A percentile compares a stretch with the other conserved stretches of the same genome.
Conservation (phyloP, 2,329 filamentous ascomycete genomes). For the Colletotrichum lindemuthianum region DNA sequence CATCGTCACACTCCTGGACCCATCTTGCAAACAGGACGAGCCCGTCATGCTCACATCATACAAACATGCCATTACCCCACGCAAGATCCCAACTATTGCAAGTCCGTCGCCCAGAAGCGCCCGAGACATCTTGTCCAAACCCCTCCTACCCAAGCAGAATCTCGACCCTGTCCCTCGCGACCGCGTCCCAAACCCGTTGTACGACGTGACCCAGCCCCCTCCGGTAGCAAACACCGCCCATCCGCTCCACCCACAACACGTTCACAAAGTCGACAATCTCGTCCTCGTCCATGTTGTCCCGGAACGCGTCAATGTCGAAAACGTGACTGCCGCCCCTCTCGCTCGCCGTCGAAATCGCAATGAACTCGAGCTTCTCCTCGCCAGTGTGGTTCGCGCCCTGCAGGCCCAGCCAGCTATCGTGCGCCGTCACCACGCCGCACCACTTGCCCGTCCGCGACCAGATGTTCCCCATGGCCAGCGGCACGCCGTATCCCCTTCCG, state of each 20-base stretch:
- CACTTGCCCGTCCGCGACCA: constrained; percentile 48
- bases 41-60: too few species aligned
- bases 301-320: constrained; percentile 48
- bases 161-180: constrained; percentile 52
- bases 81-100: background rate
- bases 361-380: constrained; percentile 52
- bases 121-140: background rate
- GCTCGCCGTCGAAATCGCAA: constrained; percentile 52
- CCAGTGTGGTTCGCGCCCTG: constrained; percentile 58
- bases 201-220: constrained; percentile 55
- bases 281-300: constrained; percentile 53
- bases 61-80: background rate
- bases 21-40: too few species aligned
- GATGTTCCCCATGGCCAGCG: constrained; percentile 56
- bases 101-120: background rate
- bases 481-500: constrained; percentile 36
- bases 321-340: constrained; percentile 46
- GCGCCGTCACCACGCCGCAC: constrained; percentile 55
- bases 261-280: constrained; percentile 57
- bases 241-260: constrained; percentile 57
- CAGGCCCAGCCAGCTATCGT: constrained; percentile 57
- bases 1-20: too few species aligned
- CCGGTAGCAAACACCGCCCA: constrained; percentile 53
- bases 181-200: constrained; percentile 51
- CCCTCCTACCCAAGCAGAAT: constrained; percentile 50